phyloP scores from a whole-genome alignment of 352 stramenopile species.

The Pythium guiyangense region DNA sequence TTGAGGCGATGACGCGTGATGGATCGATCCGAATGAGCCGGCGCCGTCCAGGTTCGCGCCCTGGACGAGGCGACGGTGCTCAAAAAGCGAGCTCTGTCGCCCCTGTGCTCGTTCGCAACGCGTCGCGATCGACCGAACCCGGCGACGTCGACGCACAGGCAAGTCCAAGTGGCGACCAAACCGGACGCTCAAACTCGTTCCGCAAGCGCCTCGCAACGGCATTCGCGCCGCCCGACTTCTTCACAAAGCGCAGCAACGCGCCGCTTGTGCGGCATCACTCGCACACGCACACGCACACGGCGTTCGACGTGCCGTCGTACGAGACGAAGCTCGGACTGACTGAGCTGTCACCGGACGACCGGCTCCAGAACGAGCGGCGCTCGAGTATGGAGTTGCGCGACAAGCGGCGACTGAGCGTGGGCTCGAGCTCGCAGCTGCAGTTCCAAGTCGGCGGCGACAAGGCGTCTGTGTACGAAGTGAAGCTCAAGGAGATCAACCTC shows the following conservation, averaged over 20 bases:
- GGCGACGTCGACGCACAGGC: background rate
- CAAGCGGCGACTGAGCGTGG: conserved; percentile 59
- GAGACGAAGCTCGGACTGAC: conserved; percentile 45
- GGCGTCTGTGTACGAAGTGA: conserved; percentile 73
- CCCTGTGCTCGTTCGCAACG: background rate
- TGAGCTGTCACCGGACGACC: conserved; percentile 41
- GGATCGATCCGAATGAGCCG: too few relatives aligned
- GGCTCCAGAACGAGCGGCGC: conserved; percentile 53
- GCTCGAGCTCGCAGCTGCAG: conserved; percentile 44
- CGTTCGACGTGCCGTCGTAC: conserved; percentile 68
- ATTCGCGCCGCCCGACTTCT: background rate
- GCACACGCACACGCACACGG: conserved; percentile 18
- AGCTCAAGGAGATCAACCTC: conserved; percentile 67
- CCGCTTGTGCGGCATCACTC: conserved; percentile 16
- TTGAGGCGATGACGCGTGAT: too few relatives aligned
- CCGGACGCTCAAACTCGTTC: conserved; percentile 11
- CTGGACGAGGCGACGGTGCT: background rate
- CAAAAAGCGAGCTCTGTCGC: conserved; percentile 2
- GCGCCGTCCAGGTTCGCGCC: too few relatives aligned
- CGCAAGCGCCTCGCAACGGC: conserved; percentile 16
- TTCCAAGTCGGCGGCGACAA: conserved; percentile 76
- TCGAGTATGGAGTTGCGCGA: conserved; percentile 48
- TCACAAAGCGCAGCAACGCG: conserved; percentile 4
- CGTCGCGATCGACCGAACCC: background rate
- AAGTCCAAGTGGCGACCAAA: background rate